Conservation (phyloP, 2,329 filamentous ascomycete species). For the Aureobasidium sp. region DNA sequence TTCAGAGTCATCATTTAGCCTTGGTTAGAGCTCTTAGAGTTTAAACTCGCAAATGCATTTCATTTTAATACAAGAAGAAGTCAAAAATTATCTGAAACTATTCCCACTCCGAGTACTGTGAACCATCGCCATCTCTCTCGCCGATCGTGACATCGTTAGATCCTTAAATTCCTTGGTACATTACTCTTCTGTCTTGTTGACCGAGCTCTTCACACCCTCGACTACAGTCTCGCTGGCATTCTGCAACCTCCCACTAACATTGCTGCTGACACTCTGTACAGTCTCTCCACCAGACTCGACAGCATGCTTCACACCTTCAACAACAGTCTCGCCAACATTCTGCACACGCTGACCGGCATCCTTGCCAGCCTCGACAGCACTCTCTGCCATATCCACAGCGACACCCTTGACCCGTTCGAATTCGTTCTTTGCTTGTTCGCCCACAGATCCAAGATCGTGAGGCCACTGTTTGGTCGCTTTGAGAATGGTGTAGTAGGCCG, state of each 20-base stretch:
- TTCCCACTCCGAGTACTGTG: not conserved
- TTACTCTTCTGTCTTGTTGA: not conserved
- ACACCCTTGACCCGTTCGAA: constrained; percentile 11
- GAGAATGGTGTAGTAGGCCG: constrained; percentile 60
- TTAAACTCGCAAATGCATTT: not conserved
- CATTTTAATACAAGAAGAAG: not conserved
- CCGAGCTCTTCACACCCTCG: constrained; percentile 18
- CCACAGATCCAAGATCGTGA: constrained; percentile 27
- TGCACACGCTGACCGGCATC: constrained; percentile 26
- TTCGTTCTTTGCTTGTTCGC: constrained; percentile 14
- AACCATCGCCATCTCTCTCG: too few species aligned
- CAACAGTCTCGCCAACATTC: constrained; percentile 16
- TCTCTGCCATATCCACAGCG: not conserved
- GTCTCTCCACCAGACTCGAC: not conserved
- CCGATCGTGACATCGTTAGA: not conserved
- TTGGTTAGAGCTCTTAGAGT: not conserved
- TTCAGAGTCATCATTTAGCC: not conserved
- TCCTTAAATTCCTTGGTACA: not conserved
- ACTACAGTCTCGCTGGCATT: constrained; percentile 12
- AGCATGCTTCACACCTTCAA: constrained; percentile 7
- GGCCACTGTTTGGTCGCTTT: constrained; percentile 34
- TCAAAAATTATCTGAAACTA: not conserved
- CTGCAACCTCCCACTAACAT: not conserved
- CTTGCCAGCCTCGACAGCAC: constrained; percentile 16
- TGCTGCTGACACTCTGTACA: not conserved